Evolutionary conservation across 192 early-diverging fungal genomes (phyloP).

Genomic region (Backusella morwellensis): DNA sequence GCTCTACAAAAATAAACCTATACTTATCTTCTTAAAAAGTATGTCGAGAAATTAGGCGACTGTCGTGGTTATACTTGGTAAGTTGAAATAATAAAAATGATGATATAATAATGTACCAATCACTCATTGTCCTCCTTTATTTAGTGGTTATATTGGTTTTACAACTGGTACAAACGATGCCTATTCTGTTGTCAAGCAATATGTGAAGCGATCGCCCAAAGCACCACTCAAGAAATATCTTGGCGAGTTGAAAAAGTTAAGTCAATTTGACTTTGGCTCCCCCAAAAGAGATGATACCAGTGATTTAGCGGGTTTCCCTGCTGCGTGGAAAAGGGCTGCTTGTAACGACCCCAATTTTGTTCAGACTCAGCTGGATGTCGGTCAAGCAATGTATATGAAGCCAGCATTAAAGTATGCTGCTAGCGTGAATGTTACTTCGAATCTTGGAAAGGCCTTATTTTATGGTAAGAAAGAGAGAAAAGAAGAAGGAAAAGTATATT

Average conservation of each 20-base stretch:
- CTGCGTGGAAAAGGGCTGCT: slow-evolving; percentile 22
- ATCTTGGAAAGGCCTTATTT: slow-evolving; percentile 39
- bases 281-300: slow-evolving; percentile 16
- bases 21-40: background rate
- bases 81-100: background rate
- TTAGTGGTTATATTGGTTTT: slow-evolving; percentile 37
- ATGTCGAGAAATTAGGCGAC: slow-evolving; percentile 33
- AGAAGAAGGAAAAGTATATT: background rate
- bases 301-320: slow-evolving; percentile 10
- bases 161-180: slow-evolving; percentile 41
- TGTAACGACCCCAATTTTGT: slow-evolving; percentile 31
- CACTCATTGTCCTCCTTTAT: background rate
- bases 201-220: slow-evolving; percentile 11
- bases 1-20: background rate
- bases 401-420: slow-evolving; percentile 32
- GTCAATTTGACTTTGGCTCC: slow-evolving; percentile 19
- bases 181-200: slow-evolving; percentile 29
- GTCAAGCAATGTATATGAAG: slow-evolving; percentile 31
- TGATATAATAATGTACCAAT: background rate
- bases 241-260: slow-evolving; percentile 19
- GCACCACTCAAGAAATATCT: slow-evolving; percentile 17
- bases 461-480: slow-evolving; percentile 21
- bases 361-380: slow-evolving; percentile 32
- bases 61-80: slow-evolving; percentile 37
- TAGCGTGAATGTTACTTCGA: slow-evolving; percentile 21